Percentiles rank a stretch among this genome's conserved stretches.
Evolutionary conservation across 768 basidiomycete genomes (phyloP).

Genomic region (Lanmaoa pseudosensibilis): DNA sequence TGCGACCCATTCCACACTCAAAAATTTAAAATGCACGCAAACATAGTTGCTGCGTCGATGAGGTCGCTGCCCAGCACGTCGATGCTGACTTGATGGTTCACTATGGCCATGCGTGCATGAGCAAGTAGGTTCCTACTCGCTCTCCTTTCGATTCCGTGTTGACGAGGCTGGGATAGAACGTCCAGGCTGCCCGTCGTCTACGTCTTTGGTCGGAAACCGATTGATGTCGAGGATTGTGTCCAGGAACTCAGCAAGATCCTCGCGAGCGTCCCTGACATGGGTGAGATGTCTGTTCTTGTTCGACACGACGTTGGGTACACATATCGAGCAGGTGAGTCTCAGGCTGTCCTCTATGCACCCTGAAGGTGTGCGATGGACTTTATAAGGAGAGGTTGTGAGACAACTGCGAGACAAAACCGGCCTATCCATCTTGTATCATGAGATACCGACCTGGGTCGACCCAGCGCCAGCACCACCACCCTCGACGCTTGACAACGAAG

Average conservation of each 20-base stretch:
- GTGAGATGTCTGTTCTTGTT: constrained; percentile 44
- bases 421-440: constrained; percentile 38
- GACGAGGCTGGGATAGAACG: constrained; percentile 50
- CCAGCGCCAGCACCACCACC: constrained; percentile 3
- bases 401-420: constrained; percentile 26
- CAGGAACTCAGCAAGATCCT: constrained; percentile 40
- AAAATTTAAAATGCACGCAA: not conserved
- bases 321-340: constrained; percentile 56
- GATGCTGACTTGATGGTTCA: constrained; percentile 91
- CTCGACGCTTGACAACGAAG: not conserved
- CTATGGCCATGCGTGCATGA: constrained; percentile 96
- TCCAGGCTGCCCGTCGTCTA: constrained; percentile 88
- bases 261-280: constrained; percentile 5
- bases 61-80: constrained; percentile 92
- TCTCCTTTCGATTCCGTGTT: not conserved
- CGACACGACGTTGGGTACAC: constrained; percentile 79
- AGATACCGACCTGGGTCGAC: constrained; percentile 31
- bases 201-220: constrained; percentile 74
- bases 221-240: constrained; percentile 58
- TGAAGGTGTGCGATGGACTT: not conserved
- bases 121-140: constrained; percentile 57
- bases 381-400: constrained; percentile 19
- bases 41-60: constrained; percentile 89
- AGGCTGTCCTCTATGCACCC: not conserved
- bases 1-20: not conserved